Evolutionary conservation across 495 filamentous ascomycete genomes (phyloP), one percentile per base, ranked within the genome.

Genomic region (Neurospora sp.): DNA sequence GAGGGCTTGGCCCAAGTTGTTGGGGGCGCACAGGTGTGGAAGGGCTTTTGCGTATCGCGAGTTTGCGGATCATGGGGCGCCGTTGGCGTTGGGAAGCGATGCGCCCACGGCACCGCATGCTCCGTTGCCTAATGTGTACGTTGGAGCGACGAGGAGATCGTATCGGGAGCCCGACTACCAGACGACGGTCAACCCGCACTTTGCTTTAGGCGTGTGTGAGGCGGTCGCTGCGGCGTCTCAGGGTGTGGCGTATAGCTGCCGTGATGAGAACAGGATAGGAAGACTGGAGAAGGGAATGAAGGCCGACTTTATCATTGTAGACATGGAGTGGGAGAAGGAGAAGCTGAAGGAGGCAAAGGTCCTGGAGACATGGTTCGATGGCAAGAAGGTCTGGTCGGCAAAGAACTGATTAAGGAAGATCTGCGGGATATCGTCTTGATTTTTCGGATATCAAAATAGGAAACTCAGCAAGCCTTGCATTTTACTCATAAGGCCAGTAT

Each of bases 1-100:
- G 35, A 82, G 83, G 12, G 89, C 86, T 1, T 91, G 89, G 89
- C 87, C 87, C 31, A 79, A 78, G 8, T 77, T 91, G 35, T 78
- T 91, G 6, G 89, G 89, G 0, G 74, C 80, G 20, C 80, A 86
- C 14, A 81, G 89, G 18, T 86, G 85, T 72, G 76, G 79, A 39
- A 82, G 89, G 9, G 87, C 88, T 1, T 91, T 91, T 73, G 87
- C 89, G 0, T 90, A 91, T 78, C 83, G 84, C 41, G 89, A 90
- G 70, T 90, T 90, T 73, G 79, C 83, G 1, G 85, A 88, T 48
- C 77, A 81, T 11, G 87, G 87, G 7, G 87, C 88, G 0, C 79
- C 79, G 9, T 75, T 91, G 5, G 88, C 88, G 0, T 83, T 91
- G 71, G 89, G 89, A 1, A 88, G 87, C 9, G 89, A 91, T 75